phyloP scores from a whole-genome alignment of 2,329 filamentous ascomycete genomes.

The Rutstroemia sp. region DNA sequence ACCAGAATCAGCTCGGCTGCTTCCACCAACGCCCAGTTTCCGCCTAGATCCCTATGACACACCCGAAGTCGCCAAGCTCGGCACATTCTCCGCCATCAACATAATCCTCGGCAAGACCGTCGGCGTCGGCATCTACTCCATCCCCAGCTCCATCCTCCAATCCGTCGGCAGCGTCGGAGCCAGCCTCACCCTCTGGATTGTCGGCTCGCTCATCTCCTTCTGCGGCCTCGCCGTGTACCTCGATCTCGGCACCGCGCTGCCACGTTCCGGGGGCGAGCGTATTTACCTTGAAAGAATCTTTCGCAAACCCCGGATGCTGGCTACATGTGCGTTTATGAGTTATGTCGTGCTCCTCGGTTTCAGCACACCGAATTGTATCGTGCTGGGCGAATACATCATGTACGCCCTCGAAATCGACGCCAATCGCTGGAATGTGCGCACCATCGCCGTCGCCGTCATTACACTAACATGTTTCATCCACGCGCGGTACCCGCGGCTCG shows the following conservation, averaged over 20 bases:
- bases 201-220: conserved; percentile 40
- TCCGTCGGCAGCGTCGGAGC: conserved; percentile 48
- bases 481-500: conserved; percentile 38
- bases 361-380: conserved; percentile 44
- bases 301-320: conserved; percentile 42
- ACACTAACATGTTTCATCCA: conserved; percentile 41
- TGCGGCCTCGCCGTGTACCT: conserved; percentile 40
- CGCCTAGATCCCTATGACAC: not conserved
- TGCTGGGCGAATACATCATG: conserved; percentile 44
- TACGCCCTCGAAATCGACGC: conserved; percentile 36
- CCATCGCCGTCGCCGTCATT: conserved; percentile 40
- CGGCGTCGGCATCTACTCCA: conserved; percentile 44
- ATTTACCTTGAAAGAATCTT: conserved; percentile 48
- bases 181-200: conserved; percentile 45
- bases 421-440: conserved; percentile 42
- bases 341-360: conserved; percentile 44
- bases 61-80: conserved; percentile 26
- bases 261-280: conserved; percentile 42
- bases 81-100: conserved; percentile 32
- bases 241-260: conserved; percentile 39
- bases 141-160: conserved; percentile 48
- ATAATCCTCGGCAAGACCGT: conserved; percentile 35
- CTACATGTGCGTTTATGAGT: conserved; percentile 45
- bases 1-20: not conserved
- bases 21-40: not conserved